These are phyloP conservation scores for Pleurozium schreberi DNA, from an alignment of 225 moss, liverwort and hornwort species.

Conservation along the genomic window DNA sequence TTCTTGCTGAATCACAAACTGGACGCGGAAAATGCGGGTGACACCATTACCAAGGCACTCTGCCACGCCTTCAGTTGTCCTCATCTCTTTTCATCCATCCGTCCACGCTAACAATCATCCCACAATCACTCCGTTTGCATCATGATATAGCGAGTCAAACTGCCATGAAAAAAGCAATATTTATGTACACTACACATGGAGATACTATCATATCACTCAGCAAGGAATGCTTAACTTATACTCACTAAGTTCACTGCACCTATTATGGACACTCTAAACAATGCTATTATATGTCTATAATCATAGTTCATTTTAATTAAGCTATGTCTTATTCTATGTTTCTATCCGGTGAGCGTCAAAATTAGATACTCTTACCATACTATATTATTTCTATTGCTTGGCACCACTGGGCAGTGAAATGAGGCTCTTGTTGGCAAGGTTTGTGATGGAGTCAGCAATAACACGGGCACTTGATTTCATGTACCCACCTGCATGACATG, in stretches of 20 bases:
- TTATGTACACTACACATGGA: neutral
- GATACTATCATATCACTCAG: neutral
- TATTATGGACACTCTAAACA: neutral
- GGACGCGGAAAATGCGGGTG: neutral
- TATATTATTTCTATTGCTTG: neutral
- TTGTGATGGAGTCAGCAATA: conserved; percentile 81
- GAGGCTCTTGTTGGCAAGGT: conserved; percentile 46
- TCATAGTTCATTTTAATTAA: neutral
- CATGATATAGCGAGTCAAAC: neutral
- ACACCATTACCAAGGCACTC: neutral
- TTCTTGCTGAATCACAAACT: neutral
- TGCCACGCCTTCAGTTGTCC: conserved; percentile 17
- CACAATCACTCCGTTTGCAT: neutral
- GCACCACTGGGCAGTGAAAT: conserved; percentile 26
- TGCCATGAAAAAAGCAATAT: neutral
- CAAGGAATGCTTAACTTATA: neutral
- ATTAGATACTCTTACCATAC: neutral
- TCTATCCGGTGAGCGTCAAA: neutral
- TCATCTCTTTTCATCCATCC: conserved; percentile 18
- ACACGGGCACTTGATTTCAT: conserved; percentile 87
- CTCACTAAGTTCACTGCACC: neutral
- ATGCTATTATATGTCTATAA: neutral
- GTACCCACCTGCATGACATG: conserved; percentile 67
- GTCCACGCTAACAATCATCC: neutral
- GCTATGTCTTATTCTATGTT: neutral